Evolutionary conservation across 1,139 yeast genomes (phyloP).

Genomic region (Starmera stellimalicola): DNA sequence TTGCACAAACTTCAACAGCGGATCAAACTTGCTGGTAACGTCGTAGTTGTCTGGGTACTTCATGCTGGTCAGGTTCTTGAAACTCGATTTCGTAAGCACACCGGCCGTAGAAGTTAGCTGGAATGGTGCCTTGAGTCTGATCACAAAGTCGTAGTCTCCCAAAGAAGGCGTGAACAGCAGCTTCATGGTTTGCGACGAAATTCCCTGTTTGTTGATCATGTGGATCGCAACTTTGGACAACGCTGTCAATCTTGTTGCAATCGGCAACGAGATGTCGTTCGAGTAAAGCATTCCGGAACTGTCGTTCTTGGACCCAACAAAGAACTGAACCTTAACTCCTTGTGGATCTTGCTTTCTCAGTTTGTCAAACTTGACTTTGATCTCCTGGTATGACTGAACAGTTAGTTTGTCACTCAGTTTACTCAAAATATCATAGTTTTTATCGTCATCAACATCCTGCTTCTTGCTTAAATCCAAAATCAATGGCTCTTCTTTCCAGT

Average conservation of each 20-base stretch:
- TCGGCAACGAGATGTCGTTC: constrained; percentile 57
- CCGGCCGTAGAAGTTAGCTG: constrained; percentile 40
- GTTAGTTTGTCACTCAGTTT: constrained; percentile 55
- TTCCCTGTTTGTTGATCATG: constrained; percentile 37
- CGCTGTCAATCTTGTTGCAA: constrained; percentile 82
- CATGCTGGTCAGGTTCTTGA: constrained; percentile 49
- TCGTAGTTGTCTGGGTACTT: constrained; percentile 23
- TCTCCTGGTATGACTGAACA: constrained; percentile 49
- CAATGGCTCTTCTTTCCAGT: constrained; percentile 85
- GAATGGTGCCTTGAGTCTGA: constrained; percentile 41
- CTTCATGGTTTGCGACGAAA: constrained; percentile 38
- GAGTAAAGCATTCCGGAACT: constrained; percentile 83
- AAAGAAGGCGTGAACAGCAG: constrained; percentile 71
- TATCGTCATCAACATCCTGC: constrained; percentile 31
- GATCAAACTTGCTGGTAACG: constrained; percentile 38
- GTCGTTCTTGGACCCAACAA: constrained; percentile 75
- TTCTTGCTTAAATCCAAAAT: constrained; percentile 62
- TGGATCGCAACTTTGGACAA: constrained; percentile 68
- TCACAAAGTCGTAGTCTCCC: constrained; percentile 73
- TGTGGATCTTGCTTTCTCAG: constrained; percentile 74
- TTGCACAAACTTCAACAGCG: constrained; percentile 41
- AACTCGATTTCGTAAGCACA: constrained; percentile 36
- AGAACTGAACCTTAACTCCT: constrained; percentile 69
- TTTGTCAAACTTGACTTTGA: constrained; percentile 54
- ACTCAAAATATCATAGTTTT: constrained; percentile 26